Percentiles rank a stretch among this genome's conserved stretches.
These are phyloP conservation scores for Dryas octopetala DNA, from an alignment of 306 rosid species.

Conservation along the genomic window DNA sequence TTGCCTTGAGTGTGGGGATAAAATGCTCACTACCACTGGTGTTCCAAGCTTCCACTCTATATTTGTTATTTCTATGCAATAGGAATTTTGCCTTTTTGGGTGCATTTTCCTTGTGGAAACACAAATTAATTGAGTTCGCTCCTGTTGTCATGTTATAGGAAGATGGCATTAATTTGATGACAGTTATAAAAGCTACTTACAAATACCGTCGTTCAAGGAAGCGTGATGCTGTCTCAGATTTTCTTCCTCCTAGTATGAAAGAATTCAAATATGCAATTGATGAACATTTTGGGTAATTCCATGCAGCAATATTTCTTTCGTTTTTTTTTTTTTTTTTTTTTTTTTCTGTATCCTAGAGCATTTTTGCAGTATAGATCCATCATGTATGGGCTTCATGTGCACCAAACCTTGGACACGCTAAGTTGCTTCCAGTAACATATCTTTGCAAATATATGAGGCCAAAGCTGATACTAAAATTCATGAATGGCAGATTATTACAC, in stretches of 20 bases:
- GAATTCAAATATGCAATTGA: constrained; percentile 58
- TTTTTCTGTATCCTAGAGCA: too few species aligned
- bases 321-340: neutral
- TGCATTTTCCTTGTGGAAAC: neutral
- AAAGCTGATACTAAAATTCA: constrained; percentile 23
- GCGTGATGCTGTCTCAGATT: constrained; percentile 54
- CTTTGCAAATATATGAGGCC: neutral
- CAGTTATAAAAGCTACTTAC: constrained; percentile 71
- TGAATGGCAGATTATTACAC: constrained; percentile 49
- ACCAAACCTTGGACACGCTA: too few species aligned
- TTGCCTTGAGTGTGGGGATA: too few species aligned
- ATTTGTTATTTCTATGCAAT: neutral
- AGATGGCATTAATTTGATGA: constrained; percentile 74
- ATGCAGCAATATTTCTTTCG: neutral
- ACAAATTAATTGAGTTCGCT: neutral
- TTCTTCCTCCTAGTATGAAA: constrained; percentile 68
- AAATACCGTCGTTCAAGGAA: constrained; percentile 72
- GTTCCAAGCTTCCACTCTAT: neutral
- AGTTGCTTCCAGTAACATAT: neutral
- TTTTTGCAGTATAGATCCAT: too few species aligned
- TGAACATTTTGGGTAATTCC: constrained; percentile 61
- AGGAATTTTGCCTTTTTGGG: neutral
- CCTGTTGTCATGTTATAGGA: constrained; percentile 57
- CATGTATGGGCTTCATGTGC: too few species aligned
- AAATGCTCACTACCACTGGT: too few species aligned